phyloP scores from a whole-genome alignment of 495 filamentous ascomycete species.

The Astrocystis sublimbata region DNA sequence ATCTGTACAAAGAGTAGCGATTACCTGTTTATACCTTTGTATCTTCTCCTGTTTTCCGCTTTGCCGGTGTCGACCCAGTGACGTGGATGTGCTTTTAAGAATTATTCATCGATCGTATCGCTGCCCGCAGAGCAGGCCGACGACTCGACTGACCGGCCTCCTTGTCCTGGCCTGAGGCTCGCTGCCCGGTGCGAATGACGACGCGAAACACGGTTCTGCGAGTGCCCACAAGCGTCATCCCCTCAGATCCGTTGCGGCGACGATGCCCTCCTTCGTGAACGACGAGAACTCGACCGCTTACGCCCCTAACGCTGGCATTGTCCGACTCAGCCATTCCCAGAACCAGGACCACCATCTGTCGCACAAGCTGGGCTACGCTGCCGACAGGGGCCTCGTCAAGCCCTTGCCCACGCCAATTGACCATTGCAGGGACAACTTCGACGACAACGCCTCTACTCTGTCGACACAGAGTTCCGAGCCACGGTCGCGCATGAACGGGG shows the following conservation, averaged over 20 bases:
- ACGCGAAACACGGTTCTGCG: neutral
- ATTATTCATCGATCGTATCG: neutral
- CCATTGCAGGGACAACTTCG: conserved; percentile 34
- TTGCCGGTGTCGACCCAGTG: neutral
- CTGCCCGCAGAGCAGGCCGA: neutral
- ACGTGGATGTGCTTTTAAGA: conserved; percentile 8
- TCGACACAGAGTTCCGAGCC: conserved; percentile 40
- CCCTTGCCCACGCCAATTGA: conserved; percentile 34
- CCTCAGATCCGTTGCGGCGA: conserved; percentile 22
- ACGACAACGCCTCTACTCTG: conserved; percentile 38
- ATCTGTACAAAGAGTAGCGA: conserved; percentile 5
- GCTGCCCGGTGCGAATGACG: conserved; percentile 3
- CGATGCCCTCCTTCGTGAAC: conserved; percentile 61
- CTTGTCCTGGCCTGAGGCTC: neutral
- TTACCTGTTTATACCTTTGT: conserved; percentile 3
- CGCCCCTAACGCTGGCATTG: conserved; percentile 39
- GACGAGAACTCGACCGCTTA: conserved; percentile 52
- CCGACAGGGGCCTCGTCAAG: conserved; percentile 24
- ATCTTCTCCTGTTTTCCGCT: too few relatives aligned
- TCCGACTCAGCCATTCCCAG: conserved; percentile 38
- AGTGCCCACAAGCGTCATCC: conserved; percentile 16
- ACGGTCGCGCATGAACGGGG: conserved; percentile 38
- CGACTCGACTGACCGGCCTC: neutral
- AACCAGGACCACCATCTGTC: conserved; percentile 23
- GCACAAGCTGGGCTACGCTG: conserved; percentile 29